Conservation (phyloP, 257 asterid species). For the Echium plantagineum region DNA sequence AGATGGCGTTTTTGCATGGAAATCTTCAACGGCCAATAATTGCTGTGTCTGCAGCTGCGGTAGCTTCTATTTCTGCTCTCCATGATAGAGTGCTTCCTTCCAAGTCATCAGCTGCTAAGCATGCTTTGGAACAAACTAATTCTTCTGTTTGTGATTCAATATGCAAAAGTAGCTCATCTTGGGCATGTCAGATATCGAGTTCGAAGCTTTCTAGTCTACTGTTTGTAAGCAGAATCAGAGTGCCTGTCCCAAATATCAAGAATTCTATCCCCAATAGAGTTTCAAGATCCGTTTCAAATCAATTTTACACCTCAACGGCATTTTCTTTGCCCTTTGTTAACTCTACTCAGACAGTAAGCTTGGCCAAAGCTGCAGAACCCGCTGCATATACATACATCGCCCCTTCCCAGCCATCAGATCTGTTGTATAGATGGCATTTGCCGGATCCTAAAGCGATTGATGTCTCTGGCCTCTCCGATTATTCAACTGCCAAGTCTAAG, state of each 20-base stretch:
- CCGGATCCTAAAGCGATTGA: conserved; percentile 49
- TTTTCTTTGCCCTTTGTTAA: conserved; percentile 35
- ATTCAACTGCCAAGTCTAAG: conserved; percentile 47
- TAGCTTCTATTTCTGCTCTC: conserved; percentile 71
- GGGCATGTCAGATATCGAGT: conserved; percentile 18
- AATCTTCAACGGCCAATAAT: conserved; percentile 51
- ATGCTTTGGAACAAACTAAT: conserved; percentile 9
- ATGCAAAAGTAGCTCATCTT: too few species aligned
- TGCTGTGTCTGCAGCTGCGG: conserved; percentile 77
- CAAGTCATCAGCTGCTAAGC: conserved; percentile 25
- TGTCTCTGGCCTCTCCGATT: conserved; percentile 26
- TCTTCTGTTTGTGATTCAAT: not conserved
- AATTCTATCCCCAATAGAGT: conserved; percentile 23
- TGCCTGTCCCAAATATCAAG: conserved; percentile 42
- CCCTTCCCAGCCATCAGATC: conserved; percentile 42
- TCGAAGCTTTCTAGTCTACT: conserved; percentile 54
- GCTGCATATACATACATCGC: conserved; percentile 16
- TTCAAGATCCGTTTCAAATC: conserved; percentile 12
- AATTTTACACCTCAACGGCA: conserved; percentile 19
- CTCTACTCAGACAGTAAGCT: conserved; percentile 43
- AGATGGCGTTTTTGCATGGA: conserved; percentile 75
- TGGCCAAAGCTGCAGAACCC: conserved; percentile 54
- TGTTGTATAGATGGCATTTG: conserved; percentile 77
- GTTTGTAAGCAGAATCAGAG: conserved; percentile 29
- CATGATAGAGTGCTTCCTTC: conserved; percentile 42